A percentile compares a stretch with the other conserved stretches of the same genome.
Evolutionary conservation across 2,329 filamentous ascomycete species (phyloP).

Genomic region (Leptographium radiaticola): DNA sequence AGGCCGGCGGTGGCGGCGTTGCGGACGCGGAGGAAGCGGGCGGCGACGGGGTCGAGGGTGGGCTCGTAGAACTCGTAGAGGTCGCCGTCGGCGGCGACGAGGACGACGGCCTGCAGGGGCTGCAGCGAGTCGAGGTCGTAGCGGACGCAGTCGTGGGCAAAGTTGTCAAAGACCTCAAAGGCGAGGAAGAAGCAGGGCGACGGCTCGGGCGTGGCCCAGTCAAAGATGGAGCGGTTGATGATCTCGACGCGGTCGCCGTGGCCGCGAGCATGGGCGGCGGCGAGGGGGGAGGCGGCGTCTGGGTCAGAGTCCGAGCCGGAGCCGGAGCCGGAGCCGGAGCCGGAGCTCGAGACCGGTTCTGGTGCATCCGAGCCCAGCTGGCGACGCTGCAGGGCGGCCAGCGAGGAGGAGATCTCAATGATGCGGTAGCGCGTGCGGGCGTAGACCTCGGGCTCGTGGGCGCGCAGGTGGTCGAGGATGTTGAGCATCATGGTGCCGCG

Average conservation of each 20-base stretch:
- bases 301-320: no score
- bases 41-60: slow-evolving; percentile 67
- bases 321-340: no score
- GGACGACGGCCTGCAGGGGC: slow-evolving; percentile 76
- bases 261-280: slow-evolving; percentile 43
- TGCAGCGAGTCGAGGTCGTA: slow-evolving; percentile 73
- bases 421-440: slow-evolving; percentile 86
- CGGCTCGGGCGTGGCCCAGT: slow-evolving; percentile 80
- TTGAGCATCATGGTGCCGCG: slow-evolving; percentile 98
- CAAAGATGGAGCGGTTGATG: slow-evolving; percentile 88
- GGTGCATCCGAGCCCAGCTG: no score
- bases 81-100: slow-evolving; percentile 75
- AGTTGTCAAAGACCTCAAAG: slow-evolving; percentile 98
- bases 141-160: slow-evolving; percentile 85
- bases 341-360: no score
- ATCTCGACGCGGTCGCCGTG: slow-evolving; percentile 84
- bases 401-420: slow-evolving; percentile 80
- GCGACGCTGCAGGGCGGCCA: slow-evolving; percentile 65
- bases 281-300: background rate
- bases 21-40: slow-evolving; percentile 73
- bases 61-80: slow-evolving; percentile 90
- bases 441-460: slow-evolving; percentile 82
- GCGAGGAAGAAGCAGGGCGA: slow-evolving; percentile 95
- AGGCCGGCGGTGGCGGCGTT: slow-evolving; percentile 57
- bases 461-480: slow-evolving; percentile 90